phyloP scores from a whole-genome alignment of 1,139 yeast genomes.

The Saccharomyces pastorianus region DNA sequence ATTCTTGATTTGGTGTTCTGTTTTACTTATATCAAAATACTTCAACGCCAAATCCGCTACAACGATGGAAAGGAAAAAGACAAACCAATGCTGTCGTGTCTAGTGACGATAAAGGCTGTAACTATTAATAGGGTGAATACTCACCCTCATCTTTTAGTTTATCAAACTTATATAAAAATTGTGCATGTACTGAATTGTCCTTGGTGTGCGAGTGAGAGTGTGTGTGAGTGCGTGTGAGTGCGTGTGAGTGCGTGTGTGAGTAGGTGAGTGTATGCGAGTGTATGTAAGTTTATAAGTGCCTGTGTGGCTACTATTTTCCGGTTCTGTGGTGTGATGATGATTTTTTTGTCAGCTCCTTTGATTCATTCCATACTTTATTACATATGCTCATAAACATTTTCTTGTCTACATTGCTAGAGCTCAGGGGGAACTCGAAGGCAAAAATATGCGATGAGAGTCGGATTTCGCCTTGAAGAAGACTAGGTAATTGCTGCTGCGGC shows the following conservation, averaged over 20 bases:
- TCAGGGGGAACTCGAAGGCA: constrained; percentile 24
- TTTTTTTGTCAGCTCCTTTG: constrained; percentile 10
- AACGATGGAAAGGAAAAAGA: background rate
- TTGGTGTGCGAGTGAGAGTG: background rate
- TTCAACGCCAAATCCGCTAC: background rate
- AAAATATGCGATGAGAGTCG: constrained; percentile 21
- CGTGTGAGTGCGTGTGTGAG: background rate
- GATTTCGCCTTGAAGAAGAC: constrained; percentile 20
- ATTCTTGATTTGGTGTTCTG: background rate
- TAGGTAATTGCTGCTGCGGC: constrained; percentile 3
- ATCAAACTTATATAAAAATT: background rate
- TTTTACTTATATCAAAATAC: background rate
- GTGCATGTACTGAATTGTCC: constrained; percentile 1
- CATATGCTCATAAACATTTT: constrained; percentile 31
- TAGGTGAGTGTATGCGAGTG: background rate
- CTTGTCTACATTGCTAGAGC: constrained; percentile 21
- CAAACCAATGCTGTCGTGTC: background rate
- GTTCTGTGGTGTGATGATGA: background rate
- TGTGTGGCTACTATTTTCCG: background rate
- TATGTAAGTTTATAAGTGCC: background rate
- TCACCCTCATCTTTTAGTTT: background rate
- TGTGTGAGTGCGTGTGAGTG: background rate
- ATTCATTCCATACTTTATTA: constrained; percentile 31
- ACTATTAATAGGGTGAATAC: background rate
- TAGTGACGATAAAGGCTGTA: background rate